Base-by-base conservation (phyloP, 495 filamentous ascomycete genomes). In the Penicillium manginii region DNA sequence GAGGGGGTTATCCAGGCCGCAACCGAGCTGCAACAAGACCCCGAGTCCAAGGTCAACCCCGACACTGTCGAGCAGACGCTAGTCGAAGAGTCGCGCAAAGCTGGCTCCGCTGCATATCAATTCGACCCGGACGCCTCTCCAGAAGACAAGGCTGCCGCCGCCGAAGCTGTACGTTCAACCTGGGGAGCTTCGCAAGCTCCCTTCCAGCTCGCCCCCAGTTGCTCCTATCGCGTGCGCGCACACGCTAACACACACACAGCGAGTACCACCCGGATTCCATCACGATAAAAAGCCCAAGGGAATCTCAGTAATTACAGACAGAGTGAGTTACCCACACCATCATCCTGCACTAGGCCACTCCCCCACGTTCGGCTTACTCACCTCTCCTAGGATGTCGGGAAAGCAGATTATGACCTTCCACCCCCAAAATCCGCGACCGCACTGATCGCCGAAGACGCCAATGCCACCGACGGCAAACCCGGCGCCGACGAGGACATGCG, bases 51-150 rank as follows among this genome's bases (percentile, higher is more conserved):
- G 21, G 84, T 91, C 50, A 84, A 84, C n/a, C 78, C 91, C 19
- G 84, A 89, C 21, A 84, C 84, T 46, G 86, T 88, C 21, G 85
- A 96, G 69, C 76, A 83, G 57, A 82, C 83, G 60, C 75, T 96
- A 45, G 81, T 93, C 26, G 80, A 88, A 6, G 88, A 97, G 69
- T 88, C 87, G 61, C 84, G 81, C 65, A 86, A 88, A 63, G 88
- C 87, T 15, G 94, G 94, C 19, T 82, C 85, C 3, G 78, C 86
- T 9, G 93, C 91, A 52, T 92, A 88, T 70, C 85, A 88, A 64
- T 98, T 97, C 75, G 82, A 98, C 69, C 91, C 94, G 2, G 69
- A 97, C 78, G 92, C 93, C 23, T 86, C 83, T 18, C 83, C 90
- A 0, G 91, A 91, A 72, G 83, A 93, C 67, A 98, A 98, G 78